Conservation (phyloP, 2,329 filamentous ascomycete genomes). For the Penicillium crustosum region DNA sequence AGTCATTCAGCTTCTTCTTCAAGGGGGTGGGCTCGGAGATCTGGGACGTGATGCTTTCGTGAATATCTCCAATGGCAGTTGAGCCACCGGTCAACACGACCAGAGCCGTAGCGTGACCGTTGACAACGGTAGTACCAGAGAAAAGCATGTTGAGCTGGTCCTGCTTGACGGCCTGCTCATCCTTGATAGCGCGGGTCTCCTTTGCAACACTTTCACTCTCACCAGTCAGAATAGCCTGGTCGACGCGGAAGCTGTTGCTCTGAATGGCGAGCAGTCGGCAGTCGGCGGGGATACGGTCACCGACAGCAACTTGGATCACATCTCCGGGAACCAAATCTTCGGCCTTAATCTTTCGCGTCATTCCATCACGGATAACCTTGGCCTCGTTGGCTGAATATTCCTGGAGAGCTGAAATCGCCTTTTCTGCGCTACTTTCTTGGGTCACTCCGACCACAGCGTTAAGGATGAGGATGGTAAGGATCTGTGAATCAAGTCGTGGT, state of each 20-base stretch:
- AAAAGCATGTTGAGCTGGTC: slow-evolving; percentile 98
- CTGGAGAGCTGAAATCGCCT: slow-evolving; percentile 95
- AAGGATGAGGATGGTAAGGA: slow-evolving; percentile 92
- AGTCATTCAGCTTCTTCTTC: slow-evolving; percentile 98
- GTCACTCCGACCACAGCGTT: slow-evolving; percentile 97
- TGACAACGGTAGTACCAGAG: slow-evolving; percentile 95
- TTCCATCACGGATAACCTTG: slow-evolving; percentile 84
- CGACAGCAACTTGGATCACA: slow-evolving; percentile 81
- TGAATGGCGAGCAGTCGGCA: slow-evolving; percentile 86
- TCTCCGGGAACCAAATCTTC: slow-evolving; percentile 96
- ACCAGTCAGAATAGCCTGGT: slow-evolving; percentile 95
- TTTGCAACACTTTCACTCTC: slow-evolving; percentile 97
- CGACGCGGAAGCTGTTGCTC: slow-evolving; percentile 95
- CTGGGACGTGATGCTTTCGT: slow-evolving; percentile 96
- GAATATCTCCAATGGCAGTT: slow-evolving; percentile 97
- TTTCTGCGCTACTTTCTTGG: slow-evolving; percentile 97
- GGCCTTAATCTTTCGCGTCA: slow-evolving; percentile 81
- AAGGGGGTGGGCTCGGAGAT: slow-evolving; percentile 96
- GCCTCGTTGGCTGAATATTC: slow-evolving; percentile 99
- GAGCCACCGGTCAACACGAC: slow-evolving; percentile 86
- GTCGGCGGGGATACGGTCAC: slow-evolving; percentile 91
- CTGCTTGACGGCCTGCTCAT: slow-evolving; percentile 87
- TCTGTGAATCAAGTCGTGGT: slow-evolving; percentile 53
- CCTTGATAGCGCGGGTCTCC: slow-evolving; percentile 67
- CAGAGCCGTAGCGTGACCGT: slow-evolving; percentile 84